Base-by-base conservation (phyloP, 2,329 filamentous ascomycete species). In the Fusarium succisae region DNA sequence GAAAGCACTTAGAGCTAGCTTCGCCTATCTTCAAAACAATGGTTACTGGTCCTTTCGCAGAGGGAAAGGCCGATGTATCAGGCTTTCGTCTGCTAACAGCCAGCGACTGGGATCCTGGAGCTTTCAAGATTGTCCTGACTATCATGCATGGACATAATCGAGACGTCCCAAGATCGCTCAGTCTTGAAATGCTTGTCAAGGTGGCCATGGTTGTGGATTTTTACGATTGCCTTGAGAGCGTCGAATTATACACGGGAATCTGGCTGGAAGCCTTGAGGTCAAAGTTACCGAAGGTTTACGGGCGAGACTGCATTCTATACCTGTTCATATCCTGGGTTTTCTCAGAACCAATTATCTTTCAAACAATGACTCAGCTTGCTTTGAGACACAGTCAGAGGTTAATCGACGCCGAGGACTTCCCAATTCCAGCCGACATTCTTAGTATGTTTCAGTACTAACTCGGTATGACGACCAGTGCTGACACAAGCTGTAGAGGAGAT, bases 171-270 rank as follows among this genome's bases (percentile, higher is more conserved):
- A 61, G 50, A 1, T 43, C 14, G 0, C 18, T 80, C 0, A 51
- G 28, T 1, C 47, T 79, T 5, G 71, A 78, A 8, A 73, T 72
- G 62, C 66, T 80, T 4, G 72, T 74, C 1, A 78, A 79, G 28
- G 15, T 80, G 2, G 74, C 78, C 0, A 74, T 77, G 13, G 41
- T 81, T 12, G 72, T 80, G 0, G 65, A 81, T 14, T 77, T 79
- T 30, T 80, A 77, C 17, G 50, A 77, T 6, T 80, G 76, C n/a
- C 63, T 75, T 11, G 79, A 81, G 7, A 47, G 32, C 3, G 7
- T 72, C 0, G 72, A 77, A 2, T 0, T 55, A 6, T 59, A 70
- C 22, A 24, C 20, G 1, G 39, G 48, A 0, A n/a, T 63, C 1
- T 80, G 77, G 79, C 44, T 80, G 2, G 14, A 22, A 5, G 1